phyloP scores from a whole-genome alignment of 306 rosid genomes.

The Acacia crassicarpa region DNA sequence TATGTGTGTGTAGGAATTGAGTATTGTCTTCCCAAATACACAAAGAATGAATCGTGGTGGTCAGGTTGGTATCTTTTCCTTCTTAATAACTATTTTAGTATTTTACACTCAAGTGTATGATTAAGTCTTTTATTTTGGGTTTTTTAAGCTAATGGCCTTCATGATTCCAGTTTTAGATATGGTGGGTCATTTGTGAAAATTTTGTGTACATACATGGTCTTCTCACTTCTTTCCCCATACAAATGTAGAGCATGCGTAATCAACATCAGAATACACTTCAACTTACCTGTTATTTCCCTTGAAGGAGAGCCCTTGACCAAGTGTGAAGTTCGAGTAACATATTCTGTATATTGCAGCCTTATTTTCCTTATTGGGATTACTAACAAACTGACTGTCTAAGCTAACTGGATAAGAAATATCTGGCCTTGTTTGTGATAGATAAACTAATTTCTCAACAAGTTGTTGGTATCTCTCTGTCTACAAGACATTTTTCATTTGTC shows the following conservation, averaged over 20 bases:
- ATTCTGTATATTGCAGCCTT: neutral
- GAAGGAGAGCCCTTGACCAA: too few relatives aligned
- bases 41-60: constrained; percentile 93
- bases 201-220: neutral
- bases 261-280: neutral
- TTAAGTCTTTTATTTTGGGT: neutral
- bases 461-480: neutral
- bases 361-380: neutral
- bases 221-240: neutral
- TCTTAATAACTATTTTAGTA: neutral
- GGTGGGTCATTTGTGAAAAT: neutral
- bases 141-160: neutral
- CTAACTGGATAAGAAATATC: neutral
- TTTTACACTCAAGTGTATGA: neutral
- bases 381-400: neutral
- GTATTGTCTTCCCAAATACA: constrained; percentile 84
- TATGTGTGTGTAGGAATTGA: constrained; percentile 64
- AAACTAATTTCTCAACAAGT: neutral
- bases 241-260: neutral
- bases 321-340: neutral
- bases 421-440: neutral
- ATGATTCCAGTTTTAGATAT: neutral
- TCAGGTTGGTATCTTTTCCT: constrained; percentile 60
- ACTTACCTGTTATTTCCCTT: neutral
- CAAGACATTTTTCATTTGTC: neutral